Percentiles rank a stretch among this genome's conserved stretches.
These are phyloP conservation scores for Lachancea quebecensis DNA, from an alignment of 805 yeast genomes.

Conservation along the genomic window DNA sequence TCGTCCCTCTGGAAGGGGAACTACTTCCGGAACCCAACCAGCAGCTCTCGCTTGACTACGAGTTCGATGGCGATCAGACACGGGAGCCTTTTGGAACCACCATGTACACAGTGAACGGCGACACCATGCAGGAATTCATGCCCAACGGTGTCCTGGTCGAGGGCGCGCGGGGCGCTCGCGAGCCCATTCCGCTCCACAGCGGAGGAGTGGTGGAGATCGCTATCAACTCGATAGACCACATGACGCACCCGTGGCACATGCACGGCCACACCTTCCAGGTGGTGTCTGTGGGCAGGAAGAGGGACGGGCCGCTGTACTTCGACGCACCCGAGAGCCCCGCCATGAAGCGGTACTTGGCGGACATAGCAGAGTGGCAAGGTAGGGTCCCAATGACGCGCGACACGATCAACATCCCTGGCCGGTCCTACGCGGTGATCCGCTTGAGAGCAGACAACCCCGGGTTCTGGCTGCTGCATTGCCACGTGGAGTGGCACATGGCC, in stretches of 20 bases:
- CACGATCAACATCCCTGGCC: conserved; percentile 52
- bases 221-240: conserved; percentile 59
- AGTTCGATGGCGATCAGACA: conserved; percentile 38
- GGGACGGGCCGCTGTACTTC: conserved; percentile 35
- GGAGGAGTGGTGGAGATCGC: conserved; percentile 54
- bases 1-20: conserved; percentile 13
- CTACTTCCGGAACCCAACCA: conserved; percentile 15
- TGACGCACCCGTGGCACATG: conserved; percentile 59
- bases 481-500: conserved; percentile 62
- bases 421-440: conserved; percentile 50
- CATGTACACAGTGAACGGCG: conserved; percentile 44
- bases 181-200: conserved; percentile 42
- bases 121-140: conserved; percentile 50
- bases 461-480: conserved; percentile 77
- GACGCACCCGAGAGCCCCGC: conserved; percentile 37
- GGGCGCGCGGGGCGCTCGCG: conserved; percentile 4
- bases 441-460: conserved; percentile 67
- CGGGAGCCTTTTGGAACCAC: conserved; percentile 35
- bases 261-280: conserved; percentile 56
- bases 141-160: conserved; percentile 20
- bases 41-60: conserved; percentile 44
- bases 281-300: conserved; percentile 39
- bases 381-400: conserved; percentile 51
- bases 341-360: conserved; percentile 27
- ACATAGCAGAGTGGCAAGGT: conserved; percentile 17